phyloP scores from a whole-genome alignment of 805 yeast species.

The Sugiyamaella marilandica region DNA sequence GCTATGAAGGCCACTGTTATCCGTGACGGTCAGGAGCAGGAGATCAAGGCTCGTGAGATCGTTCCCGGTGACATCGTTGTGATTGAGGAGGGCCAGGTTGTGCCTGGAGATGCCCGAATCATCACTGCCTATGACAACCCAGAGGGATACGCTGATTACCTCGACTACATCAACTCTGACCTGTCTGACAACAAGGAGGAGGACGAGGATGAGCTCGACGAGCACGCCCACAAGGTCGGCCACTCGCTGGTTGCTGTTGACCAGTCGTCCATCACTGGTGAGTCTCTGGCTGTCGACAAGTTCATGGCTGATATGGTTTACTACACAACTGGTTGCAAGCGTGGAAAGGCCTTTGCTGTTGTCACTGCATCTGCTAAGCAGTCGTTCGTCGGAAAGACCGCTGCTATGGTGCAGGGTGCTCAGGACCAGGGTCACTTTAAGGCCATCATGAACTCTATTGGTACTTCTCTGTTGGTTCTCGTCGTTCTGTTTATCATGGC shows the following conservation, averaged over 20 bases:
- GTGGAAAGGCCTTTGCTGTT: constrained; percentile 92
- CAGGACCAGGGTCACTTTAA: constrained; percentile 96
- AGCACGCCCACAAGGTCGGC: constrained; percentile 69
- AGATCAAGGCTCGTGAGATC: constrained; percentile 75
- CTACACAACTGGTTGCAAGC: constrained; percentile 93
- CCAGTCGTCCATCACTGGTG: constrained; percentile 97
- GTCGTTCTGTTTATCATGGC: constrained; percentile 80
- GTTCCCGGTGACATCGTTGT: constrained; percentile 94
- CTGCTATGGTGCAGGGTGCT: constrained; percentile 94
- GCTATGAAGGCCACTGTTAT: constrained; percentile 85
- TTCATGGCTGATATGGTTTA: constrained; percentile 82
- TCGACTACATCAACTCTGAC: constrained; percentile 36
- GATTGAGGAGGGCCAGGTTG: constrained; percentile 88
- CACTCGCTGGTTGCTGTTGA: constrained; percentile 74
- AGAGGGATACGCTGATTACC: constrained; percentile 35
- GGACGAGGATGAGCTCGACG: constrained; percentile 31
- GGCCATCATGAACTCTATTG: constrained; percentile 95
- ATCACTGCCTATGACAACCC: constrained; percentile 36
- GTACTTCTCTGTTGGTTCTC: constrained; percentile 83
- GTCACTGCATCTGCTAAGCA: constrained; percentile 92
- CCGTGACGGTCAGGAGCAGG: constrained; percentile 76
- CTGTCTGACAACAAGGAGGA: constrained; percentile 21
- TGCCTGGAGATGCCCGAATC: constrained; percentile 90
- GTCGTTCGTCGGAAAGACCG: constrained; percentile 97
- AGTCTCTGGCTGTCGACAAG: constrained; percentile 93